Evolutionary conservation across 1,284 basidiomycete species (phyloP).

Genomic region (Irpex sp.): DNA sequence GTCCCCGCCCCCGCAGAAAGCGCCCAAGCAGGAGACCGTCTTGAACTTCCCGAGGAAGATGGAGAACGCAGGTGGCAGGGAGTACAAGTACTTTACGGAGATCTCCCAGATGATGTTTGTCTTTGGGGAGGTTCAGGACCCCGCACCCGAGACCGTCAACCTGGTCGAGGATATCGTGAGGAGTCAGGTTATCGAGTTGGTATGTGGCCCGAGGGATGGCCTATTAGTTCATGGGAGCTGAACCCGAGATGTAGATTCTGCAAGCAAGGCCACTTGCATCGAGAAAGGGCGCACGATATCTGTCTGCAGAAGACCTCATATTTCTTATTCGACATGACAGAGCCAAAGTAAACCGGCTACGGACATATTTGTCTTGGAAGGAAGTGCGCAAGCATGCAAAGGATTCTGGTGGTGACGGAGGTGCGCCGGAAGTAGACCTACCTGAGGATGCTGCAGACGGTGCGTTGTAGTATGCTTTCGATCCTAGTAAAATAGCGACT

Average conservation of each 20-base stretch:
- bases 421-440: slow-evolving; percentile 75
- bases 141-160: slow-evolving; percentile 83
- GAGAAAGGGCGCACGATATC: slow-evolving; percentile 78
- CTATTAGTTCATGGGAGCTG: not conserved
- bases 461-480: slow-evolving; percentile 25
- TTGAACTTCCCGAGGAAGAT: slow-evolving; percentile 10
- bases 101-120: slow-evolving; percentile 96
- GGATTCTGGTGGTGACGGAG: slow-evolving; percentile 77
- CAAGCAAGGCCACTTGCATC: slow-evolving; percentile 86
- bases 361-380: slow-evolving; percentile 98
- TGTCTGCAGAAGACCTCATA: slow-evolving; percentile 93
- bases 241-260: slow-evolving; percentile 59
- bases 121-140: slow-evolving; percentile 93
- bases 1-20: not conserved
- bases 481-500: not conserved
- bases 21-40: slow-evolving; percentile 1
- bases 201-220: slow-evolving; percentile 32
- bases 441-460: slow-evolving; percentile 78
- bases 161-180: slow-evolving; percentile 96
- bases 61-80: slow-evolving; percentile 25
- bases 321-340: slow-evolving; percentile 95
- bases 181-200: slow-evolving; percentile 90
- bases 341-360: slow-evolving; percentile 89
- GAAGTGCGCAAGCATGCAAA: slow-evolving; percentile 96
- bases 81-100: slow-evolving; percentile 76